Conservation (phyloP, 202 grass and related monocot species). For the Brachypodium distachyon region DNA sequence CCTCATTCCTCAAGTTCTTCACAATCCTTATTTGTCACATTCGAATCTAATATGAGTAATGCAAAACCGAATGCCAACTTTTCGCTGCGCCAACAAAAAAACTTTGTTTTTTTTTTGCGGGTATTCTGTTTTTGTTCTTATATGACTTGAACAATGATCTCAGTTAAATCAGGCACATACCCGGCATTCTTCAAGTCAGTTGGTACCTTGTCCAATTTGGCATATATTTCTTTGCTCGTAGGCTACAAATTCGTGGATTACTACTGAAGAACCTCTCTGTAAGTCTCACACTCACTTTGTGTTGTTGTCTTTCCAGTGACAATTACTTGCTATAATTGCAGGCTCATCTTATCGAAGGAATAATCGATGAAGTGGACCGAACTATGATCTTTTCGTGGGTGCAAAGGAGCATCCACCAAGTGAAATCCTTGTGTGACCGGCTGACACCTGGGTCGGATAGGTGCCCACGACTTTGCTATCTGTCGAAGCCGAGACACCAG, state of each 20-base stretch:
- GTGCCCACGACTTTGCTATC: conserved; percentile 53
- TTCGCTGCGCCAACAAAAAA: conserved; percentile 57
- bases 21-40: conserved; percentile 36
- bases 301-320: too few species aligned
- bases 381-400: conserved; percentile 66
- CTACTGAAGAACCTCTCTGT: conserved; percentile 68
- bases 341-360: conserved; percentile 86
- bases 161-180: conserved; percentile 44
- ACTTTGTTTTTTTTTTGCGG: too few species aligned
- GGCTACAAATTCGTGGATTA: conserved; percentile 78
- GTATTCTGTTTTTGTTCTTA: conserved; percentile 44
- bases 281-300: background rate
- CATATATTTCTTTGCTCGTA: conserved; percentile 43
- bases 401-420: conserved; percentile 60
- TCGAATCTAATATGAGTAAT: conserved; percentile 41
- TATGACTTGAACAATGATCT: conserved; percentile 43
- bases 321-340: conserved; percentile 9
- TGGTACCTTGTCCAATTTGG: conserved; percentile 43
- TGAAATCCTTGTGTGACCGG: conserved; percentile 53
- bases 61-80: conserved; percentile 76
- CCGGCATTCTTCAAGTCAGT: conserved; percentile 36
- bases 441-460: conserved; percentile 68
- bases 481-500: conserved; percentile 75
- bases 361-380: conserved; percentile 80
- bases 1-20: conserved; percentile 74